phyloP scores from a whole-genome alignment of 108 stramenopile genomes.

The Hondaea fermentalgiana region DNA sequence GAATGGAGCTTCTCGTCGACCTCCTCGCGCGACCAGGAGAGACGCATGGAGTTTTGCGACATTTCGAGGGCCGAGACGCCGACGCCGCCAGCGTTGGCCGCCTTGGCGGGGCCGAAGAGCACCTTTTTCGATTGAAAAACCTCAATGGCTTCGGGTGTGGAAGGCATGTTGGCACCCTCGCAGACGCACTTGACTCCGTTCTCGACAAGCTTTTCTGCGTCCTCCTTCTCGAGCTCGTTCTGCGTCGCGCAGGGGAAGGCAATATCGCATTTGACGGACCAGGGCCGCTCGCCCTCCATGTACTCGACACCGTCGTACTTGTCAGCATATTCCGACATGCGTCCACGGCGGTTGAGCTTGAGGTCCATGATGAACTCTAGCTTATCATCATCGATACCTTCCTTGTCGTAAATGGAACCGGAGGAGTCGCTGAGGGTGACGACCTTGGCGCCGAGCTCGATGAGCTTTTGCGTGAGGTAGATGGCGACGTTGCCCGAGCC shows the following conservation, averaged over 20 bases:
- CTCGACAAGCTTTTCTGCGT: constrained; percentile 67
- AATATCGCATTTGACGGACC: constrained; percentile 79
- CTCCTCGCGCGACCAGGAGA: constrained; percentile 58
- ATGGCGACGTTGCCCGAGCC: constrained; percentile 90
- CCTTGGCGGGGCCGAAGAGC: constrained; percentile 67
- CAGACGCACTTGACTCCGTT: constrained; percentile 79
- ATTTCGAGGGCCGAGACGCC: constrained; percentile 68
- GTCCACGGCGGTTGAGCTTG: constrained; percentile 84
- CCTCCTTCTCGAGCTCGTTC: constrained; percentile 63
- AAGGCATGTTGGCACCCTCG: constrained; percentile 76
- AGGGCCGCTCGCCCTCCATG: constrained; percentile 64
- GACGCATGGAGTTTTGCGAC: constrained; percentile 66
- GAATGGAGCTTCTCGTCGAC: constrained; percentile 62
- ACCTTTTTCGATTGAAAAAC: constrained; percentile 41
- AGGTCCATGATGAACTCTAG: constrained; percentile 77
- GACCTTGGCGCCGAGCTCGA: constrained; percentile 82
- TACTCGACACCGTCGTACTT: constrained; percentile 73
- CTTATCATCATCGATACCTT: constrained; percentile 77
- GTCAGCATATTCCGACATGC: constrained; percentile 76
- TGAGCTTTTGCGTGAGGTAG: constrained; percentile 71
- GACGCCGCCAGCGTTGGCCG: constrained; percentile 73
- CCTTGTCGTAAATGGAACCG: constrained; percentile 87
- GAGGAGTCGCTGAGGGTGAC: constrained; percentile 76
- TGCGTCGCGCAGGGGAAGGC: constrained; percentile 78
- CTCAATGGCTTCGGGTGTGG: constrained; percentile 56